Percentiles rank a stretch among this genome's conserved stretches.
These are phyloP conservation scores for Chenopodium suecicum DNA, from an alignment of 148 eudicot genomes.

Conservation along the genomic window DNA sequence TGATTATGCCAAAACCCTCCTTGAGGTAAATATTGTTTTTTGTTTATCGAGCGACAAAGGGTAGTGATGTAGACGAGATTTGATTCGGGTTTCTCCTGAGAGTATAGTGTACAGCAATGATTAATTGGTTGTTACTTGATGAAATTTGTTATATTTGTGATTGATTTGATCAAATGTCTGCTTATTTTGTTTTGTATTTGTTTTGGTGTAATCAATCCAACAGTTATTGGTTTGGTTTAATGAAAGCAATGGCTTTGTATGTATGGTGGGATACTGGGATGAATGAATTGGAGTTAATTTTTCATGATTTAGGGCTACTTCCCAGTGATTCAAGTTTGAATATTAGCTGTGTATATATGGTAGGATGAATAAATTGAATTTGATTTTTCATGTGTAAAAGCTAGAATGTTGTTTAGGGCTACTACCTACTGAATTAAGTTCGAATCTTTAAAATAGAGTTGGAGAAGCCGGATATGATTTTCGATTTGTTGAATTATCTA, in stretches of 20 bases:
- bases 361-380: too few species aligned
- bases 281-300: too few species aligned
- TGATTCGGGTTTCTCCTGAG: background rate
- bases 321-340: background rate
- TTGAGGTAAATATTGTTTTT: slow-evolving; percentile 41
- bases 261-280: too few species aligned
- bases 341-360: background rate
- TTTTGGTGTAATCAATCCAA: background rate
- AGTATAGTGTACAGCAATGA: background rate
- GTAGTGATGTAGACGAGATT: too few species aligned
- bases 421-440: background rate
- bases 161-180: background rate
- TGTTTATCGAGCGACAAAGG: background rate
- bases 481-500: background rate
- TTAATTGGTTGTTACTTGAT: background rate
- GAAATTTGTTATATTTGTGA: background rate
- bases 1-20: slow-evolving; percentile 62
- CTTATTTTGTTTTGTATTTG: background rate
- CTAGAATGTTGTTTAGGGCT: background rate
- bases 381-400: background rate
- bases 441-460: background rate
- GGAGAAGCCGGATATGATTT: background rate
- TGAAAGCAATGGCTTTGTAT: background rate
- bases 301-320: background rate
- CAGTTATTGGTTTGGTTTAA: background rate